Base-by-base conservation (phyloP, 192 early-diverging fungal genomes). In the Martensiomyces pterosporus region DNA sequence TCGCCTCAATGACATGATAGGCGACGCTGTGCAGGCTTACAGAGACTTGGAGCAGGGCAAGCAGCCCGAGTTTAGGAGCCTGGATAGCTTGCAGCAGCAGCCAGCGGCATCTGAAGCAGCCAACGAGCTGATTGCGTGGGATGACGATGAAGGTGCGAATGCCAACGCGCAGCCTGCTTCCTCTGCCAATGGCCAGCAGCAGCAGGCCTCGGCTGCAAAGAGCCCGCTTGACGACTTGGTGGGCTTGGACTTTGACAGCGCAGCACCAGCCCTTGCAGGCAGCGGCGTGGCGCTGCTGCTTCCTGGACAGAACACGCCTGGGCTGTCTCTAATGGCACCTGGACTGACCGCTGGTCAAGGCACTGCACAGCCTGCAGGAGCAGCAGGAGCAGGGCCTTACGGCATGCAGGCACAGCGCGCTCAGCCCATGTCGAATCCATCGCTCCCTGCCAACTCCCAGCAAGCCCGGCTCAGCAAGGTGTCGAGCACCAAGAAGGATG, bases 351-450 rank as follows among this genome's bases (percentile, higher is more conserved):
- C n/a, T n/a, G n/a, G n/a, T n/a, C n/a, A n/a, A n/a, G 34, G 44
- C 19, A 25, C 24, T 8, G 16, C 39, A n/a, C 52, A 33, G 35
- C 41, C 46, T 4, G 24, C 33, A 26, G 23, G 4, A 15, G 18
- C 29, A 26, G 43, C 43, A 45, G 29, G 15, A 46, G 2, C 9
- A 33, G 29, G 18, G 26, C 49, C 24, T 57, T 44, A 16, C 36
- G 22, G 17, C 35, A 39, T 35, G 43, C 33, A 17, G 16, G 24
- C 38, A 19, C 35, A 16, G 42, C 41, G 21, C 3, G n/a, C 39
- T 10, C 60, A 64, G 40, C 51, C 60, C 4, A 75, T 75, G 64
- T 43, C 59, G 23, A 75, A 75, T 26, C 65, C 65, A 7, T 75
- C 71, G 16, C 52, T 75, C 2, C 65, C 65, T 1, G 50, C 59